Percentiles rank a stretch among this genome's conserved stretches.
Evolutionary conservation across 768 basidiomycete species (phyloP).

Genomic region (Amanita inopinata): DNA sequence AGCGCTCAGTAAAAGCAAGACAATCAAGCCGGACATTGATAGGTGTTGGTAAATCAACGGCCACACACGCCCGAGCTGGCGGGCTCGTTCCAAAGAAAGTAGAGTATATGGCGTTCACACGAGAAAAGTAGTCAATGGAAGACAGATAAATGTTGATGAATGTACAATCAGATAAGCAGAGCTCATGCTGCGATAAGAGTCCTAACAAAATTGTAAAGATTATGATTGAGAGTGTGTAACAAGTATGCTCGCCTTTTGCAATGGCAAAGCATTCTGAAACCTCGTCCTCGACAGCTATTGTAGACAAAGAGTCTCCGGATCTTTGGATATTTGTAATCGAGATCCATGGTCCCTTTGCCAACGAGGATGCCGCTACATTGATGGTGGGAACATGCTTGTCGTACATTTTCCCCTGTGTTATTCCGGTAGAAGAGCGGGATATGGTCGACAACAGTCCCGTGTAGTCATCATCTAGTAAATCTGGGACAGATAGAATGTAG

Average conservation of each 20-base stretch:
- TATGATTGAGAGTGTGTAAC: neutral
- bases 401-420: slow-evolving; percentile 8
- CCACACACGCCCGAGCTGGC: slow-evolving; percentile 91
- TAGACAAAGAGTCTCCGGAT: slow-evolving; percentile 7
- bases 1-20: slow-evolving; percentile 50
- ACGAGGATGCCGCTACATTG: neutral
- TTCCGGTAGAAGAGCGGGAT: neutral
- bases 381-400: neutral
- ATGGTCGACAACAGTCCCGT: slow-evolving; percentile 13
- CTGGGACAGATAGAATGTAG: slow-evolving; percentile 30
- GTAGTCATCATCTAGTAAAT: slow-evolving; percentile 40
- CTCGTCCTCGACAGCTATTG: slow-evolving; percentile 56
- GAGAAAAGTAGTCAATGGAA: slow-evolving; percentile 70
- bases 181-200: slow-evolving; percentile 34
- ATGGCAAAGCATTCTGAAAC: slow-evolving; percentile 56
- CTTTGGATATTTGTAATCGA: slow-evolving; percentile 50
- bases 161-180: slow-evolving; percentile 49
- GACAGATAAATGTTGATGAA: slow-evolving; percentile 80
- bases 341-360: slow-evolving; percentile 52
- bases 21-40: slow-evolving; percentile 66
- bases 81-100: slow-evolving; percentile 86
- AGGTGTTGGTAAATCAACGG: slow-evolving; percentile 54
- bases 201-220: slow-evolving; percentile 26
- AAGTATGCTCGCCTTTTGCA: slow-evolving; percentile 36
- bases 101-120: slow-evolving; percentile 70